These are phyloP conservation scores for Leccinum angustisporum DNA, from an alignment of 1,284 basidiomycete species.

Conservation along the genomic window DNA sequence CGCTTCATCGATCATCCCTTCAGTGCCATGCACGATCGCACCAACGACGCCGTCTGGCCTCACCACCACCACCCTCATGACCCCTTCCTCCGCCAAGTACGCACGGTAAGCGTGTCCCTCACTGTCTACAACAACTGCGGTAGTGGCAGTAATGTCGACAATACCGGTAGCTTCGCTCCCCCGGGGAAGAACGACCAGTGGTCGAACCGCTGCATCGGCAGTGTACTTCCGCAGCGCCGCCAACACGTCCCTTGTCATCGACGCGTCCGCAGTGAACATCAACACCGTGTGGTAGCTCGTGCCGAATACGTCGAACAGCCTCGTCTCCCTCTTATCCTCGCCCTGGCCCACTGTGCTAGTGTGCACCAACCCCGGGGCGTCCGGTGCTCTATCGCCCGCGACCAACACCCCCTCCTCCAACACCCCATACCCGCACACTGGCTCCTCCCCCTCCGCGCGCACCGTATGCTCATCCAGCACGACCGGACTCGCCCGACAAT, in stretches of 20 bases:
- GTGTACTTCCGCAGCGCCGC: not conserved
- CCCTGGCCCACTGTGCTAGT: too few relatives aligned
- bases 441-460: not conserved
- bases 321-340: too few relatives aligned
- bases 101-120: slow-evolving; percentile 23
- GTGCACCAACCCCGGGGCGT: too few relatives aligned
- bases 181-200: slow-evolving; percentile 19
- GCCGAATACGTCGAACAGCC: slow-evolving; percentile 1
- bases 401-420: not conserved
- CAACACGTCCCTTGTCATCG: not conserved
- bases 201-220: not conserved
- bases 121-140: slow-evolving; percentile 13
- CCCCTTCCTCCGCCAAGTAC: slow-evolving; percentile 19
- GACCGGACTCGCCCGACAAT: too few relatives aligned
- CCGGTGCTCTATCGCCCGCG: too few relatives aligned
- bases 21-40: slow-evolving; percentile 29
- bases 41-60: slow-evolving; percentile 23
- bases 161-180: not conserved
- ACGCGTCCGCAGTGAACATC: not conserved
- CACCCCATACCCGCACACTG: not conserved
- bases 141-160: too few relatives aligned
- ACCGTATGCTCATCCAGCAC: not conserved
- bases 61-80: slow-evolving; percentile 1
- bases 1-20: slow-evolving; percentile 8
- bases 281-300: slow-evolving; percentile 23